Conservation (phyloP, 768 basidiomycete species). For the Calvatia gigantea region DNA sequence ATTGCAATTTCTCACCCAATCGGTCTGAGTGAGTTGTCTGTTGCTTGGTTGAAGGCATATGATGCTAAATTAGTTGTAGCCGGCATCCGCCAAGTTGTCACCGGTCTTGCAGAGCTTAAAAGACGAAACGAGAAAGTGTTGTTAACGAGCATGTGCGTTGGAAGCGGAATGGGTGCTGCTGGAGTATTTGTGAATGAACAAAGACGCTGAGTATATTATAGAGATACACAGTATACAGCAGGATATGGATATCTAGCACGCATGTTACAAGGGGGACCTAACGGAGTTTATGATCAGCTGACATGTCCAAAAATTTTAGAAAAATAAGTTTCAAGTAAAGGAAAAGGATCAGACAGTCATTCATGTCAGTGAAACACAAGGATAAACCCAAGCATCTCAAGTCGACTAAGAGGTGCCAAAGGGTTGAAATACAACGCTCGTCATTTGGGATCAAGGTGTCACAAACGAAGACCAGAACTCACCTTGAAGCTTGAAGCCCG, state of each 20-base stretch:
- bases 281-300: background rate
- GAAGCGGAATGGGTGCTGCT: slow-evolving; percentile 89
- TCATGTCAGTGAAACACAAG: slow-evolving; percentile 73
- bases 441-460: slow-evolving; percentile 40
- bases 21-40: slow-evolving; percentile 66
- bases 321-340: slow-evolving; percentile 27
- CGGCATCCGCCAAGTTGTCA: slow-evolving; percentile 83
- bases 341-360: slow-evolving; percentile 70
- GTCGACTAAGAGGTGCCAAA: slow-evolving; percentile 96
- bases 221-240: background rate
- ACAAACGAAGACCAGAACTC: slow-evolving; percentile 16
- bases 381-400: slow-evolving; percentile 31
- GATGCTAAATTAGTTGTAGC: slow-evolving; percentile 39
- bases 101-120: slow-evolving; percentile 80
- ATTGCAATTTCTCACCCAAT: slow-evolving; percentile 82
- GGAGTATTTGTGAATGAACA: slow-evolving; percentile 76
- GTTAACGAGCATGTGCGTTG: slow-evolving; percentile 76
- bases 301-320: slow-evolving; percentile 1
- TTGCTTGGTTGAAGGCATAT: background rate
- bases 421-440: slow-evolving; percentile 72
- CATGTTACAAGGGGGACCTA: background rate
- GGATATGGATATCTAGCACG: slow-evolving; percentile 1
- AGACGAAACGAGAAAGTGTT: slow-evolving; percentile 65
- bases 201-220: slow-evolving; percentile 13
- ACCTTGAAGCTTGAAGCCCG: slow-evolving; percentile 17